These are phyloP conservation scores for Lumnitzera littorea DNA, from an alignment of 345 rosid genomes.

Conservation along the genomic window DNA sequence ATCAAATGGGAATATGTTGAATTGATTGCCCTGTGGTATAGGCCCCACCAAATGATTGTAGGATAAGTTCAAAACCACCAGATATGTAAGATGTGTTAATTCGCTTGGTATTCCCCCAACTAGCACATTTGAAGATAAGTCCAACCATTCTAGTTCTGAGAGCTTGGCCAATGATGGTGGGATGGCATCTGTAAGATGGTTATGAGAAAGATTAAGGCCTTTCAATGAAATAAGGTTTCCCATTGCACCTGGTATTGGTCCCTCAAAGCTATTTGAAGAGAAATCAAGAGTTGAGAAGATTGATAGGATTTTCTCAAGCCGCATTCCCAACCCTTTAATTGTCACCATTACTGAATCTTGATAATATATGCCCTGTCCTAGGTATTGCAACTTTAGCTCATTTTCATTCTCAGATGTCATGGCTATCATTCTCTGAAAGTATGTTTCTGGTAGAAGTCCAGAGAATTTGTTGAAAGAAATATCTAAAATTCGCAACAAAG, in stretches of 20 bases:
- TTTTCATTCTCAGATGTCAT: not conserved
- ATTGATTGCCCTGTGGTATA: slow-evolving; percentile 8
- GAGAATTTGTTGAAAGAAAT: slow-evolving; percentile 5
- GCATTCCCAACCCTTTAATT: slow-evolving; percentile 3
- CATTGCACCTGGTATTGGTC: not conserved
- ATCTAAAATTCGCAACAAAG: slow-evolving; percentile 5
- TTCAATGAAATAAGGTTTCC: not conserved
- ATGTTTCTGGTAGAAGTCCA: slow-evolving; percentile 3
- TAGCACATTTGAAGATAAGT: not conserved
- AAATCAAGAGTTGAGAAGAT: too few species aligned
- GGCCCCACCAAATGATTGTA: not conserved
- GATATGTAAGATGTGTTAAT: not conserved
- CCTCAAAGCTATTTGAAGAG: not conserved
- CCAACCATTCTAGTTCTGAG: not conserved
- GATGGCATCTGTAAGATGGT: not conserved
- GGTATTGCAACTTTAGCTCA: not conserved
- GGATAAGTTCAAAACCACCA: slow-evolving; percentile 2
- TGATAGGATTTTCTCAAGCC: too few species aligned
- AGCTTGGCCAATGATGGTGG: not conserved
- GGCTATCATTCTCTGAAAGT: not conserved
- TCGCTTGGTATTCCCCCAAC: slow-evolving; percentile 5
- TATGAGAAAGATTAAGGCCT: not conserved
- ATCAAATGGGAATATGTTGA: not conserved
- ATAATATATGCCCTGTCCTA: not conserved
- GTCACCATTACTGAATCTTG: not conserved